These are phyloP conservation scores for Protomyces inundatus DNA, from an alignment of 1,139 yeast species.

Conservation along the genomic window DNA sequence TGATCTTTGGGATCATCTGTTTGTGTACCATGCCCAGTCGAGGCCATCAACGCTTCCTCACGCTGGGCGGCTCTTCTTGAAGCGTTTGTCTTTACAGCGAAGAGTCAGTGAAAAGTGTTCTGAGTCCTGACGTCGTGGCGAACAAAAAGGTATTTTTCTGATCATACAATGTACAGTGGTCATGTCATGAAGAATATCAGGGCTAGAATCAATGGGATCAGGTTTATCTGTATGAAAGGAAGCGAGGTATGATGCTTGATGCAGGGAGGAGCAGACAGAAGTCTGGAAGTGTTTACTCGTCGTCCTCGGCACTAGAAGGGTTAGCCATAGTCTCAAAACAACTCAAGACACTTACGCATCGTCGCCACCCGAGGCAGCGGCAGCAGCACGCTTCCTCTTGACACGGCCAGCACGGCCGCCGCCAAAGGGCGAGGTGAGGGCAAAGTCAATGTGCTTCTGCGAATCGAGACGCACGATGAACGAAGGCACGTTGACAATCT, in stretches of 20 bases:
- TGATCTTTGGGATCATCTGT: not conserved
- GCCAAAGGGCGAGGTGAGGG: slow-evolving; percentile 99
- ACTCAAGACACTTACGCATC: slow-evolving; percentile 41
- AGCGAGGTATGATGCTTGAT: not conserved
- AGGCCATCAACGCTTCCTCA: too few relatives aligned
- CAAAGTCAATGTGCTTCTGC: slow-evolving; percentile 99
- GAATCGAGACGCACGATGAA: slow-evolving; percentile 99
- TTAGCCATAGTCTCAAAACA: slow-evolving; percentile 45
- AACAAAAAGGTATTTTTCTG: too few relatives aligned
- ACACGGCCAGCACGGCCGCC: slow-evolving; percentile 99
- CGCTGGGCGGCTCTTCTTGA: too few relatives aligned
- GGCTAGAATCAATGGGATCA: not conserved
- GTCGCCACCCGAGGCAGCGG: slow-evolving; percentile 29
- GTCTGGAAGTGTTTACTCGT: slow-evolving; percentile 40
- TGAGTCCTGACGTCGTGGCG: not conserved
- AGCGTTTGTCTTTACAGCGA: not conserved
- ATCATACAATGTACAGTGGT: too few relatives aligned
- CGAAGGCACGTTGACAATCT: slow-evolving; percentile 96
- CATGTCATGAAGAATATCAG: not conserved
- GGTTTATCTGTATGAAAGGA: not conserved
- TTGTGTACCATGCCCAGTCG: too few relatives aligned
- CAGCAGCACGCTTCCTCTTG: slow-evolving; percentile 86
- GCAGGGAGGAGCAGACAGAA: not conserved
- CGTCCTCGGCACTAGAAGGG: slow-evolving; percentile 57
- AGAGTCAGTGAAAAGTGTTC: not conserved